phyloP scores from a whole-genome alignment of 768 basidiomycete genomes.

The Hortiboletus campestris region DNA sequence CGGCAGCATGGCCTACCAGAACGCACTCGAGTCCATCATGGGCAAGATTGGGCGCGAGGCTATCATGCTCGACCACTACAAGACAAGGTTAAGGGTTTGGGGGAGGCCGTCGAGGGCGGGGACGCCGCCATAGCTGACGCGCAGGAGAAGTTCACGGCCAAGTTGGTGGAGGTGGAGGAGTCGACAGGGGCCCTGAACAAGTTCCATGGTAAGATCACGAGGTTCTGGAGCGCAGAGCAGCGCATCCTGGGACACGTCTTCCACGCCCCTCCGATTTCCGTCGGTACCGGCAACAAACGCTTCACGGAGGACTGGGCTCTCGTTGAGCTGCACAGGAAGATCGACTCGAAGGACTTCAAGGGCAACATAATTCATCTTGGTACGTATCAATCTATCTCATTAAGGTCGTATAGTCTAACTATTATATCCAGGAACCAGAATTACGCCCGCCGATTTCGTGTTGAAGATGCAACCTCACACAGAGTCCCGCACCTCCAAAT shows the following conservation, averaged over 20 bases:
- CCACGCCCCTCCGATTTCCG: no score
- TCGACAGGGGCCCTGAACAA: not conserved
- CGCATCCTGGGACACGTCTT: constrained; percentile 4
- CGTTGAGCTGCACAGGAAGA: not conserved
- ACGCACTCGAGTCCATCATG: not conserved
- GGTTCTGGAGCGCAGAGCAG: no score
- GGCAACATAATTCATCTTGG: not conserved
- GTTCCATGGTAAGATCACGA: not conserved
- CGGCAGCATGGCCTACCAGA: not conserved
- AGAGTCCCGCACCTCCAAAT: no score
- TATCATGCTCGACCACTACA: not conserved
- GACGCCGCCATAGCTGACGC: not conserved
- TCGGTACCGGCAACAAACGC: no score
- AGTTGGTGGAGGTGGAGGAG: not conserved
- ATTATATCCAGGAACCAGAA: no score
- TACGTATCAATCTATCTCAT: not conserved
- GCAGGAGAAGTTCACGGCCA: not conserved
- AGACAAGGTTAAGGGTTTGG: not conserved
- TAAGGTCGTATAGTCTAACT: no score
- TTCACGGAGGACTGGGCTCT: not conserved
- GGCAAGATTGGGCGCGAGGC: not conserved
- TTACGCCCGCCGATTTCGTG: no score
- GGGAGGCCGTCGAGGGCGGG: not conserved
- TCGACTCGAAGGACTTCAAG: not conserved
- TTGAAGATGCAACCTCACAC: no score